A percentile compares a stretch with the other conserved stretches of the same genome.
These are phyloP conservation scores for Debaryomycetaceae sp. DNA, from an alignment of 1,139 yeast genomes.

Conservation along the genomic window DNA sequence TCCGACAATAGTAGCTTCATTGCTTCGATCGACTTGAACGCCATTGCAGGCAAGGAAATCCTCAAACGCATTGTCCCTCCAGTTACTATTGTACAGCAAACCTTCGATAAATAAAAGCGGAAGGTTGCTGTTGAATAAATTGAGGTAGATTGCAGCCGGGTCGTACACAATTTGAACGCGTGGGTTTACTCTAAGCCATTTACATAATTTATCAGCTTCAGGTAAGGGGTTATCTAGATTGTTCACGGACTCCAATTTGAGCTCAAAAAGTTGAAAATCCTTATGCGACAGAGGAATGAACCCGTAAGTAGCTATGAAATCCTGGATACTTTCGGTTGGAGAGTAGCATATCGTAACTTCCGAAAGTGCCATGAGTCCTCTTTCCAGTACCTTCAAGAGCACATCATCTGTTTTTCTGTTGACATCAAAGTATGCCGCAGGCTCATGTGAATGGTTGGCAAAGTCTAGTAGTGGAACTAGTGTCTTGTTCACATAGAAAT, in stretches of 20 bases:
- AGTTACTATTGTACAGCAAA: conserved; percentile 11
- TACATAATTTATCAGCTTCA: conserved; percentile 9
- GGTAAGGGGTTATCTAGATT: conserved; percentile 2
- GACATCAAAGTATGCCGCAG: conserved; percentile 60
- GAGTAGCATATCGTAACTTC: conserved; percentile 47
- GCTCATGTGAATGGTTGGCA: conserved; percentile 51
- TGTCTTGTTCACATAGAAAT: conserved; percentile 49
- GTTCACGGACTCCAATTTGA: conserved; percentile 5
- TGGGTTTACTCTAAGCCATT: conserved; percentile 26
- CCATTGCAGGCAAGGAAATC: conserved; percentile 8
- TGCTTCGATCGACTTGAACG: conserved; percentile 7
- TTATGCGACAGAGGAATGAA: conserved; percentile 40
- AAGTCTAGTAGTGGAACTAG: conserved; percentile 66
- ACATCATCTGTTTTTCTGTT: conserved; percentile 48
- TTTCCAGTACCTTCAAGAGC: conserved; percentile 22
- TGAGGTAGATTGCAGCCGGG: conserved; percentile 14
- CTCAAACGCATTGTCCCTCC: conserved; percentile 11
- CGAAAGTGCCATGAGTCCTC: conserved; percentile 16
- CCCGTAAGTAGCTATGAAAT: conserved; percentile 55
- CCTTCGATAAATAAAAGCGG: conserved; percentile 14
- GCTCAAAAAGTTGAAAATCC: conserved; percentile 12
- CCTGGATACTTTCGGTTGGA: conserved; percentile 42
- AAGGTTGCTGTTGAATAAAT: conserved; percentile 13
- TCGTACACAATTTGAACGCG: conserved; percentile 13
- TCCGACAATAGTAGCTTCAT: conserved; percentile 11